Base-by-base conservation (phyloP, 225 moss, liverwort and hornwort species). In the Lunularia cruciata region DNA sequence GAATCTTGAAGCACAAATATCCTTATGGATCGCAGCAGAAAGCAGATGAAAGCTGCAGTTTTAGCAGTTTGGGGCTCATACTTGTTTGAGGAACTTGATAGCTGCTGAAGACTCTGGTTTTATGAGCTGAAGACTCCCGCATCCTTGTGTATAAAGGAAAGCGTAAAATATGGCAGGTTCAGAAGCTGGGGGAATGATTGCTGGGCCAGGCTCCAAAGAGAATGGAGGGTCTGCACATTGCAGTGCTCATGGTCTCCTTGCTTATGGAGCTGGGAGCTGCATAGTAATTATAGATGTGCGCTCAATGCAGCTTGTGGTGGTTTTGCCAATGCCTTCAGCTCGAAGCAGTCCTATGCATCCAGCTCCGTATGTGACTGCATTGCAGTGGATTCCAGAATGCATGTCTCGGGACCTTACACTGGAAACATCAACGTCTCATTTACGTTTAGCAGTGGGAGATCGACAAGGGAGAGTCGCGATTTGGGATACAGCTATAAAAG, bases 281-380 rank as follows among this genome's bases (percentile, higher is more conserved):
- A 77, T 89, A 37, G 93, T 93, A 25, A 85, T 98, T 34, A 85
- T 89, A 67, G 98, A 98, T 68, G 93, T 91, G 39, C 81, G 91
- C 27, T 91, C 98, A 39, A 98, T 98, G 98, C 98, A 98, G 65
- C 86, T 98, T 10, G 84, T 98, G 39, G 87, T 88, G n/a, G 86
- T 88, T 15, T 75, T 98, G 52, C 98, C 98, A 3, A 98, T 98
- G 98, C 93, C 93, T 59, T 76, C 98, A 31, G 51, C 85, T 36
- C 91, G 86, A 75, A 85, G 67, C 63, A 76, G 71, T 26, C 63
- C 88, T 6, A 60, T 85, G 77, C 83, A 87, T 27, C 86, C 93
- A 33, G 86, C 98, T 48, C 93, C 98, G 11, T 93, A 83, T 57
- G 93, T 98, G 62, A 98, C 98, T 27, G 93, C 98, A 34, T 76